Conservation (phyloP, 768 basidiomycete genomes). For the Epithele typhae region DNA sequence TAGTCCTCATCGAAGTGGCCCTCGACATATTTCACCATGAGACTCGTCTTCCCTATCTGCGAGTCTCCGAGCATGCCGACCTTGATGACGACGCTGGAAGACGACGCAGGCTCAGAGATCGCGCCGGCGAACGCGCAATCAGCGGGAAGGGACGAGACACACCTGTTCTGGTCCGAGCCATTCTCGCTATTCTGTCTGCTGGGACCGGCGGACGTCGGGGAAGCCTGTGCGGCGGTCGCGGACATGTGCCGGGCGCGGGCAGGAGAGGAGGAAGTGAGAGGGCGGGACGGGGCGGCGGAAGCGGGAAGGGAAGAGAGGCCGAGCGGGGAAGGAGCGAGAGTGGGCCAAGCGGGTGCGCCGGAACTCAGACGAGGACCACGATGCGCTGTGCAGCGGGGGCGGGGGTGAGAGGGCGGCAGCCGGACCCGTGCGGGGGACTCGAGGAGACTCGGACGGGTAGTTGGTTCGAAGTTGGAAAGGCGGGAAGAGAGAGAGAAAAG, state of each 20-base stretch:
- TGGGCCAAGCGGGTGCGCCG: constrained; percentile 15
- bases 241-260: constrained; percentile 20
- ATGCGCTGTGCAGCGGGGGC: constrained; percentile 2
- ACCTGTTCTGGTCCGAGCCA: constrained; percentile 28
- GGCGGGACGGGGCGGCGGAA: no score
- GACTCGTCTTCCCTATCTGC: constrained; percentile 97
- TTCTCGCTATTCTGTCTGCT: constrained; percentile 21
- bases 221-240: constrained; percentile 21
- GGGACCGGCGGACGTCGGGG: constrained; percentile 23
- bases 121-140: not conserved
- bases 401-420: constrained; percentile 12
- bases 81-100: constrained; percentile 84
- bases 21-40: constrained; percentile 99
- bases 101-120: not conserved
- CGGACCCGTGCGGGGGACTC: constrained; percentile 3
- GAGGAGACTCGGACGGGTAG: no score
- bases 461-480: no score
- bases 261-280: constrained; percentile 3
- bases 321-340: constrained; percentile 3
- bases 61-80: constrained; percentile 99
- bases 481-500: constrained; percentile 7
- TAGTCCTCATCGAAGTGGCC: constrained; percentile 99
- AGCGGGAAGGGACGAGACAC: not conserved
- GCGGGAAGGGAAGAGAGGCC: constrained; percentile 6
- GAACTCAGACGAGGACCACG: constrained; percentile 13